Conservation (phyloP, 2,329 filamentous ascomycete species). For the Colletotrichum eleusines region DNA sequence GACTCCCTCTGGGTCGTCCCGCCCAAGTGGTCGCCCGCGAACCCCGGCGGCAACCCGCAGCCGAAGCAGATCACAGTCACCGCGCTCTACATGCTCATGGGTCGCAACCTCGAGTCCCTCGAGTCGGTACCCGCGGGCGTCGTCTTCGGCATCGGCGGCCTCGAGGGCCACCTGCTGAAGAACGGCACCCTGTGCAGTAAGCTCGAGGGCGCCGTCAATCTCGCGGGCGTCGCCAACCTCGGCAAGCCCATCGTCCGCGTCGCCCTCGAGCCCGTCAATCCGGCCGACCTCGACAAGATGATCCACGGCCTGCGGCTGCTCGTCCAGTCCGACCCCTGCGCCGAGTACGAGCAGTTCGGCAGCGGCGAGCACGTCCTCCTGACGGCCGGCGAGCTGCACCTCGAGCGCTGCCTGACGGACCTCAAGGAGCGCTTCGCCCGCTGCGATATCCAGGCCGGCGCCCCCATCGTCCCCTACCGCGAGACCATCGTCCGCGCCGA, state of each 20-base stretch:
- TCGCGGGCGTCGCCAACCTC: slow-evolving; percentile 84
- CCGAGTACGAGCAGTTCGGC: slow-evolving; percentile 91
- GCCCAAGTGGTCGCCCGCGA: slow-evolving; percentile 90
- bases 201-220: slow-evolving; percentile 86
- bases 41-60: slow-evolving; percentile 77
- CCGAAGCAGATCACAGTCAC: slow-evolving; percentile 88
- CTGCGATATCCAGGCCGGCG: slow-evolving; percentile 94
- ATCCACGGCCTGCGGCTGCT: slow-evolving; percentile 87
- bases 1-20: slow-evolving; percentile 92
- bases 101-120: slow-evolving; percentile 85
- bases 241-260: slow-evolving; percentile 95
- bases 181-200: slow-evolving; percentile 93
- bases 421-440: slow-evolving; percentile 91
- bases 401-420: slow-evolving; percentile 94
- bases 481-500: slow-evolving; percentile 89
- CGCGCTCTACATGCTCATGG: slow-evolving; percentile 96
- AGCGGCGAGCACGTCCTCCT: slow-evolving; percentile 96
- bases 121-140: slow-evolving; percentile 90
- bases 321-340: slow-evolving; percentile 95
- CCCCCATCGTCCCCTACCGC: slow-evolving; percentile 94
- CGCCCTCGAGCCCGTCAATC: slow-evolving; percentile 92
- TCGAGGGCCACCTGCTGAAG: slow-evolving; percentile 95
- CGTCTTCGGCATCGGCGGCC: slow-evolving; percentile 92
- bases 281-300: slow-evolving; percentile 94
- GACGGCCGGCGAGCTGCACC: slow-evolving; percentile 92